Evolutionary conservation across 179 eudicot species (phyloP).

Genomic region (Amaranthus tricolor): DNA sequence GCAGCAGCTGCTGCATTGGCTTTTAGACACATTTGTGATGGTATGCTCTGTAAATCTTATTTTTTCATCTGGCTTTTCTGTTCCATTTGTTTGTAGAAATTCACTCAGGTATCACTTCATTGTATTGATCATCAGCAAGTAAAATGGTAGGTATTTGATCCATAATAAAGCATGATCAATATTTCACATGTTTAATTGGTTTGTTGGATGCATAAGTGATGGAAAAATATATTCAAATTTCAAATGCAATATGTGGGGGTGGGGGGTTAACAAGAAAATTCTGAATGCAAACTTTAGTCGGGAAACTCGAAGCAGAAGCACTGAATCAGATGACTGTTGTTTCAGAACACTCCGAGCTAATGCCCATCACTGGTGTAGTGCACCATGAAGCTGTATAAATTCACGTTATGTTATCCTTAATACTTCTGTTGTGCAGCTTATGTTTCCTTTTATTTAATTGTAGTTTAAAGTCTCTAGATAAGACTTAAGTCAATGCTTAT

Average conservation of each 20-base stretch:
- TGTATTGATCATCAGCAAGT: not conserved
- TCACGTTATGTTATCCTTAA: not conserved
- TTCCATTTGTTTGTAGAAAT: not conserved
- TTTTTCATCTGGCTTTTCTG: not conserved
- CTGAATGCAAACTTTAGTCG: not conserved
- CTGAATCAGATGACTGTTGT: not conserved
- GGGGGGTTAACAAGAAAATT: not conserved
- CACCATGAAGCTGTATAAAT: not conserved
- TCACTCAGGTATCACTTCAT: not conserved
- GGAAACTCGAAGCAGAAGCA: not conserved
- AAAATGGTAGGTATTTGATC: not conserved
- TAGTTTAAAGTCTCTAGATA: not conserved
- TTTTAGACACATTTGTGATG: slow-evolving; percentile 87
- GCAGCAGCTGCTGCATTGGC: slow-evolving; percentile 98
- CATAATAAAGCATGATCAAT: not conserved
- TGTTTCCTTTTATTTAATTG: not conserved
- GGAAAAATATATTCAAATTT: no score
- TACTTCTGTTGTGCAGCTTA: not conserved
- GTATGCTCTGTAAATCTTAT: slow-evolving; percentile 39
- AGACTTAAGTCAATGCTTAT: not conserved
- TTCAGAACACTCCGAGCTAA: not conserved
- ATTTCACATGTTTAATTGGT: no score
- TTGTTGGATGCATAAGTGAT: no score
- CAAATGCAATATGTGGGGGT: no score
- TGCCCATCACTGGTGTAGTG: not conserved